These are phyloP conservation scores for Parachaetomium inaequale DNA, from an alignment of 495 filamentous ascomycete genomes.

Conservation along the genomic window DNA sequence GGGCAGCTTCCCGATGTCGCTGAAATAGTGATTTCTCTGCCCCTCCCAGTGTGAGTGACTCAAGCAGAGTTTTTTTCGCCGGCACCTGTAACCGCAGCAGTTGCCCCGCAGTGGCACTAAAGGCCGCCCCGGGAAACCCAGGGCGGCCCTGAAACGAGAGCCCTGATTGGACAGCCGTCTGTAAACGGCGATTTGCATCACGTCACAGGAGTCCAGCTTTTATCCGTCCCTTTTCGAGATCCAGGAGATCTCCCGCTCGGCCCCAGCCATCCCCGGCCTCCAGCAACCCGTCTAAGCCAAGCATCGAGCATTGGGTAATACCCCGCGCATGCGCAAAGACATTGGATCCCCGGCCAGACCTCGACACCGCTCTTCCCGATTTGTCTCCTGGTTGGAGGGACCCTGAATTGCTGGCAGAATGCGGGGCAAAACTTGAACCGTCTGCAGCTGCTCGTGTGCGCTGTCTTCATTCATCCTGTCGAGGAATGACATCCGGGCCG, in stretches of 20 bases:
- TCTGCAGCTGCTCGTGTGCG: slow-evolving; percentile 13
- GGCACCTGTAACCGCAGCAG: slow-evolving; percentile 17
- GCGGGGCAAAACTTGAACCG: background rate
- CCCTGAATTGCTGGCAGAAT: background rate
- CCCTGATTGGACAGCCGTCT: slow-evolving; percentile 24
- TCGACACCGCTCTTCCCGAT: background rate
- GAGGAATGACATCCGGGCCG: background rate
- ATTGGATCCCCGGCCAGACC: background rate
- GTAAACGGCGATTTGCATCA: slow-evolving; percentile 17
- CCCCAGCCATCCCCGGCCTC: background rate
- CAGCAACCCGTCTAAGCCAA: no score
- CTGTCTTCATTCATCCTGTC: background rate
- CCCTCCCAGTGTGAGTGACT: slow-evolving; percentile 28
- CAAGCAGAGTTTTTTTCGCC: slow-evolving; percentile 35
- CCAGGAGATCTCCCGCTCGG: background rate
- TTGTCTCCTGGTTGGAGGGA: background rate
- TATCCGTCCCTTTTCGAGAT: slow-evolving; percentile 8
- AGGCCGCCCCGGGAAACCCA: slow-evolving; percentile 4
- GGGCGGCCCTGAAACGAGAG: slow-evolving; percentile 15
- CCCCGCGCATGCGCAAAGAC: no score
- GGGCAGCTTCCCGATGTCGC: slow-evolving; percentile 34
- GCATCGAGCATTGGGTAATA: no score
- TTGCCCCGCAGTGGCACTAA: slow-evolving; percentile 36
- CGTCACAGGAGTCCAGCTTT: slow-evolving; percentile 20
- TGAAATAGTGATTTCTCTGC: slow-evolving; percentile 28